Conservation (phyloP, 2,329 filamentous ascomycete genomes). For the Chaetothyriales sp. region DNA sequence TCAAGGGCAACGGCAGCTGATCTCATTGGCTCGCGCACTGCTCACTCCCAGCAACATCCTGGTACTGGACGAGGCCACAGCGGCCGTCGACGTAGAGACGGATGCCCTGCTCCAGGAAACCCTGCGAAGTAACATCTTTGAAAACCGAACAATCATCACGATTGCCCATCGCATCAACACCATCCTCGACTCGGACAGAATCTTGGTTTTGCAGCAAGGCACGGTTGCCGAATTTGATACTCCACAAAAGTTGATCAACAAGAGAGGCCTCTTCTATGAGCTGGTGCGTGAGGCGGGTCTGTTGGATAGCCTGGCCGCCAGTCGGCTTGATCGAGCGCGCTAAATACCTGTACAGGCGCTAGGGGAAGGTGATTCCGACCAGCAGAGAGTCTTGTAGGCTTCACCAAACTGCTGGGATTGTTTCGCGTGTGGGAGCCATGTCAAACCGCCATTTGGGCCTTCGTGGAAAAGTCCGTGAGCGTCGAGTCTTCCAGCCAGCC, state of each 20-base stretch:
- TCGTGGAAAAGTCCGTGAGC: not conserved
- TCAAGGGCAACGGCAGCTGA: conserved; percentile 82
- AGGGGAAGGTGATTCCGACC: not conserved
- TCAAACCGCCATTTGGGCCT: not conserved
- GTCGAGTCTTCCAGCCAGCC: no score
- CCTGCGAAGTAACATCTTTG: conserved; percentile 53
- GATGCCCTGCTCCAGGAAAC: conserved; percentile 51
- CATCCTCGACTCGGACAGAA: conserved; percentile 74
- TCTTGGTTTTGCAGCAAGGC: conserved; percentile 84
- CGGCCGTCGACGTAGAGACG: conserved; percentile 55
- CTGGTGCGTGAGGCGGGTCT: conserved; percentile 84
- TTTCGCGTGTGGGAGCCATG: not conserved
- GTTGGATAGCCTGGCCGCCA: conserved; percentile 32
- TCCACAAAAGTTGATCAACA: conserved; percentile 59
- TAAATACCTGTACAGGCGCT: not conserved
- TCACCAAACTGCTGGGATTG: not conserved
- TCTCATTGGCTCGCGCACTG: conserved; percentile 84
- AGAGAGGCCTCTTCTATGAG: conserved; percentile 69
- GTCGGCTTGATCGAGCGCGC: conserved; percentile 3
- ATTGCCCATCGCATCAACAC: conserved; percentile 98
- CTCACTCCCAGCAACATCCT: conserved; percentile 93
- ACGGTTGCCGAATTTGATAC: conserved; percentile 86
- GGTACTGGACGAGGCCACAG: conserved; percentile 91
- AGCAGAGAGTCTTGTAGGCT: no score
- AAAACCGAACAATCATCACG: conserved; percentile 90